Evolutionary conservation across 2,329 filamentous ascomycete species (phyloP), one percentile per base, ranked within the genome.

Genomic region (Talaromyces rugulosus): DNA sequence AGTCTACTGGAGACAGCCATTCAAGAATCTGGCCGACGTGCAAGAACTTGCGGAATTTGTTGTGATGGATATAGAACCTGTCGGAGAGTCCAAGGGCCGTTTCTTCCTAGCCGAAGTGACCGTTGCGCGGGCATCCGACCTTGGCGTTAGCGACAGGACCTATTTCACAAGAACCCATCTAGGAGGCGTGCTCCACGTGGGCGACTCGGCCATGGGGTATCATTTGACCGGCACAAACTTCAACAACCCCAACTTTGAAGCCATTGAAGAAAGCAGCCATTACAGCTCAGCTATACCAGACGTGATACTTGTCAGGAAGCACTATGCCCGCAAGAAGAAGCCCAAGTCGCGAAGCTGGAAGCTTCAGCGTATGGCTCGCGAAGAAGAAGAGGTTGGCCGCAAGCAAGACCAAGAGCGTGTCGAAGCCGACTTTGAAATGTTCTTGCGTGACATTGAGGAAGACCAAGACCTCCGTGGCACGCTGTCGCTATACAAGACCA

Each of bases 201-300:
- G 95, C 59, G 95, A 99, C 79, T 93, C 91, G 0, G 95, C 89
- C 4, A 87, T 99, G 84, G 95, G 95, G n/a, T 99, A 97, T 75
- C 87, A 96, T 75, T 79, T 99, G 56, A 88, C 87, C 4, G 93
- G 92, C 56, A 88, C 92, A 60, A 96, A 96, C 76, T 97, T 94
- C 83, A 98, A 99, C 83, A 95, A 92, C 73, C 81, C 84, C 9
- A 85, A 96, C 68, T 92, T 89, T 68, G 92, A 96, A 68, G 90
- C 88, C 5, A 84, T 97, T 36, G 92, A 97, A 76, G 78, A 84
- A 57, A 92, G 88, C 59, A 87, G 87, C 74, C 87, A 88, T 57
- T 94, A 96, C 77, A 81, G 86, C 2, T 89, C 87, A 3, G 87
- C 84, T 3, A 90, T 99, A 61, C 95, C 95, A 0, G 95, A 99